Base-by-base conservation (phyloP, 2,329 filamentous ascomycete species). In the Trichophyton verrucosum region DNA sequence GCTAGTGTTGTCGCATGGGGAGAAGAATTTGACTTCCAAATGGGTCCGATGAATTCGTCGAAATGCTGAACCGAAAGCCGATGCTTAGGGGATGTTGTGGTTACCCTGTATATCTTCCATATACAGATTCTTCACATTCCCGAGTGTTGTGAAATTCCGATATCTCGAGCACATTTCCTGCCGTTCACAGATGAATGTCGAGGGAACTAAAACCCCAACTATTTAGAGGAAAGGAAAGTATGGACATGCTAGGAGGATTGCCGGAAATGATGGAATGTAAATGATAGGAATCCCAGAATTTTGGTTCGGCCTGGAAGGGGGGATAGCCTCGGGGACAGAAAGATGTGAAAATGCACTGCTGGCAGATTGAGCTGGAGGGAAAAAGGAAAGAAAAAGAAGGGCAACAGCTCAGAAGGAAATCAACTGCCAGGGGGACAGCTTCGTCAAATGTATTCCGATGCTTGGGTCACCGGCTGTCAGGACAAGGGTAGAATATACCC, bases 401-500 rank as follows among this genome's bases (percentile, higher is more conserved):
- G n/a, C 8, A 53, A 30, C 9, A 5, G 24, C 7, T 53, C 47
- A 17, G 33, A 38, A 53, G 47, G 22, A 4, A 22, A 38, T 13
- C 24, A 15, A n/a, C 51, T 33, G n/a, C n/a, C n/a, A n/a, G 46
- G 46, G 44, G 44, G 13, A 24, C 8, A 6, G 8, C 27, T 33
- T 17, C 30, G 51, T 55, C 24, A 36, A 36, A 55, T 55, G 51
- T 55, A 55, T 36, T 55, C 30, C 9, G 51, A 55, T 36, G 30
- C 24, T 55, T 55, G 33, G 24, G 51, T 55, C 51, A 33, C 51
- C 51, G 27, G 30, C 27, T 55, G 51, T 33, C 27, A 27, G 30
- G 51, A 55, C 51, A 33, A 55, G 51, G 51, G 51, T 55, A 55
- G 51, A 30, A 55, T 55, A 55, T 55, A 55, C 51, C 51, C 51